Evolutionary conservation across 2,329 filamentous ascomycete species (phyloP).

Genomic region (Dothiorella sarmentorum): DNA sequence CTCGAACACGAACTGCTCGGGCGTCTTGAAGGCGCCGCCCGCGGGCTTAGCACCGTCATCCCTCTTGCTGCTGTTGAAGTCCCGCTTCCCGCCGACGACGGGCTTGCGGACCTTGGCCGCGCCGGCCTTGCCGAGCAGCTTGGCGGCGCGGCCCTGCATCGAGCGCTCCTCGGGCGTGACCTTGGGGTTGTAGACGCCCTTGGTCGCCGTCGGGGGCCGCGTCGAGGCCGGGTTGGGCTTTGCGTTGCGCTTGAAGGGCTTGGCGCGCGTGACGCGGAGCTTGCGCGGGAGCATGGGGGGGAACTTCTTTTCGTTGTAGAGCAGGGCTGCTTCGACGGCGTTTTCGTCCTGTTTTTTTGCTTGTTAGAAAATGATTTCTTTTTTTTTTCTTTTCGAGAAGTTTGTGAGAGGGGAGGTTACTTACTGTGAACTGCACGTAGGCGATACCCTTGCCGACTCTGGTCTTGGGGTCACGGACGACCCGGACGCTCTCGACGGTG

Average conservation of each 20-base stretch:
- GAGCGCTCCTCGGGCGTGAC: conserved; percentile 67
- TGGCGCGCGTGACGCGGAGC: conserved; percentile 82
- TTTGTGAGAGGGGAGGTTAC: too few species aligned
- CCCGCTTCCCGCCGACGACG: not conserved
- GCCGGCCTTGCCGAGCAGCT: conserved; percentile 68
- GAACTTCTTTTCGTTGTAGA: conserved; percentile 87
- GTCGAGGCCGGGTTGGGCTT: conserved; percentile 25
- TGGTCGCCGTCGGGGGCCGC: conserved; percentile 27
- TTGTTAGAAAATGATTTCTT: too few species aligned
- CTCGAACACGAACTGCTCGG: conserved; percentile 75
- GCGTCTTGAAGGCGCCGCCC: conserved; percentile 51
- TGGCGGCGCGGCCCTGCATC: conserved; percentile 67
- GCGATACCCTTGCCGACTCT: conserved; percentile 95
- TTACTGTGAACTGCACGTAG: conserved; percentile 87
- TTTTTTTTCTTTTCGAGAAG: too few species aligned
- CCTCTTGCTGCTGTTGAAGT: too few species aligned
- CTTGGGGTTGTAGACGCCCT: conserved; percentile 65
- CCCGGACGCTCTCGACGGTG: conserved; percentile 87
- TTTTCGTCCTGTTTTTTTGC: conserved; percentile 81
- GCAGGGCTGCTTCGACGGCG: conserved; percentile 82
- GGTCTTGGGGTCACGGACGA: conserved; percentile 84
- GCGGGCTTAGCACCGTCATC: conserved; percentile 13
- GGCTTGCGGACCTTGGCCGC: conserved; percentile 44
- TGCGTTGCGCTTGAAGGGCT: conserved; percentile 53
- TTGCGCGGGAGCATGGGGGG: conserved; percentile 88